phyloP scores from a whole-genome alignment of 495 filamentous ascomycete genomes.

The Neurospora sp. region DNA sequence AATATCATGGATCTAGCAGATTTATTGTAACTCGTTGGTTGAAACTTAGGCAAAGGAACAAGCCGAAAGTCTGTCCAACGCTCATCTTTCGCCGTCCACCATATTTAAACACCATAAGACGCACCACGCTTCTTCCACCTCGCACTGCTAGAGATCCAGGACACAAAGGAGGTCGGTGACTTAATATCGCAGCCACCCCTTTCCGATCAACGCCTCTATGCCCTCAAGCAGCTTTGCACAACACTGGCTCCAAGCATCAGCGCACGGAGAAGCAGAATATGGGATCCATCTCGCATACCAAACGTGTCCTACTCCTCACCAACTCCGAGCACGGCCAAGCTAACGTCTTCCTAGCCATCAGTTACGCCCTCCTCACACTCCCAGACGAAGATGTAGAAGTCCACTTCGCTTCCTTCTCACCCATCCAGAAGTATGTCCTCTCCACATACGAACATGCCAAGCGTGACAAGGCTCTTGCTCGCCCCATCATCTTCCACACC shows the following conservation, averaged over 20 bases:
- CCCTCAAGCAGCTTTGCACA: not conserved
- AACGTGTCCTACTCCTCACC: slow-evolving; percentile 40
- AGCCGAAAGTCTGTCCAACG: not conserved
- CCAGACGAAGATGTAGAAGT: slow-evolving; percentile 30
- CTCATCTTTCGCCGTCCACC: not conserved
- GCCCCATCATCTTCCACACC: slow-evolving; percentile 23
- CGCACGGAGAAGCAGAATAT: not conserved
- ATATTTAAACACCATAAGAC: not conserved
- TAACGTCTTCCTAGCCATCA: slow-evolving; percentile 44
- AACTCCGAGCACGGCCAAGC: slow-evolving; percentile 47
- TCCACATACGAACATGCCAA: slow-evolving; percentile 13
- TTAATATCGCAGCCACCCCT: not conserved
- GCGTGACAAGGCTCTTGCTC: slow-evolving; percentile 15
- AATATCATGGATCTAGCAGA: not conserved
- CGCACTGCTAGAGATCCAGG: not conserved
- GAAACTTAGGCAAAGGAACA: not conserved
- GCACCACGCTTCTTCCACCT: not conserved
- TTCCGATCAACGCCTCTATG: not conserved
- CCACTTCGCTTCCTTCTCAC: slow-evolving; percentile 43
- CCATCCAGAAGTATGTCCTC: slow-evolving; percentile 19
- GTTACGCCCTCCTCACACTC: slow-evolving; percentile 37
- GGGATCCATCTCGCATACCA: slow-evolving; percentile 10
- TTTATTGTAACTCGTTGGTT: not conserved
- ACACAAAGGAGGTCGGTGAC: not conserved
- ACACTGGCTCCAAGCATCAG: not conserved